Evolutionary conservation across 2,329 filamentous ascomycete species (phyloP).

Genomic region (Aspergillus candidus): DNA sequence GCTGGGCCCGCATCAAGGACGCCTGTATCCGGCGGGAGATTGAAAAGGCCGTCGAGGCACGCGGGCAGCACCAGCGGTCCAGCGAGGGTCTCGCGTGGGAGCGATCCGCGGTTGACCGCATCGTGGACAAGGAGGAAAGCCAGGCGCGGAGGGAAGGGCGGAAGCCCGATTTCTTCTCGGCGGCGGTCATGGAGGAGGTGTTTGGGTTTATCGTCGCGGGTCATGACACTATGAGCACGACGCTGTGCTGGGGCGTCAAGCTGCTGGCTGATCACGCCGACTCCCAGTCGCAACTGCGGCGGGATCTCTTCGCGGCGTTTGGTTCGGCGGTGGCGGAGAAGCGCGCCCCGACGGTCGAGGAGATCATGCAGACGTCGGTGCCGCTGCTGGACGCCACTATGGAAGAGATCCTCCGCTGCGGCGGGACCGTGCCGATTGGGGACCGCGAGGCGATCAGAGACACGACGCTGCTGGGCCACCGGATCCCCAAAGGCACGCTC

Average conservation of each 20-base stretch:
- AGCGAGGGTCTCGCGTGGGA: too few relatives aligned
- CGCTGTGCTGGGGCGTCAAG: conserved; percentile 39
- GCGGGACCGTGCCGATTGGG: conserved; percentile 17
- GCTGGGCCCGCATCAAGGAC: conserved; percentile 20
- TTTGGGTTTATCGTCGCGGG: conserved; percentile 37
- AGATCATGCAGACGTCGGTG: conserved; percentile 26
- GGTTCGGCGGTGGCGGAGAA: background rate
- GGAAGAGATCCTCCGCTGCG: conserved; percentile 36
- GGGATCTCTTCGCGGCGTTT: background rate
- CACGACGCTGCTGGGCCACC: conserved; percentile 37
- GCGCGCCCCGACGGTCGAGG: conserved; percentile 14
- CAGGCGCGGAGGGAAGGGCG: background rate
- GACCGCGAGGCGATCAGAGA: conserved; percentile 31
- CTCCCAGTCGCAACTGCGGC: conserved; percentile 33
- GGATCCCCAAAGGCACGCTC: conserved; percentile 36
- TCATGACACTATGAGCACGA: conserved; percentile 43
- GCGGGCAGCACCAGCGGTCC: too few relatives aligned
- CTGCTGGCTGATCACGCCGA: conserved; percentile 29
- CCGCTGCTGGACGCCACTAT: conserved; percentile 41
- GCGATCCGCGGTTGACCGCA: background rate
- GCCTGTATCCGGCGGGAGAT: conserved; percentile 8
- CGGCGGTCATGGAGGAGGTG: conserved; percentile 13
- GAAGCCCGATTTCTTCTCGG: background rate
- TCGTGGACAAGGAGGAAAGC: background rate
- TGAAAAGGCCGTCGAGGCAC: background rate